Conservation (phyloP, 179 eudicot genomes). For the Silene noctiflora region DNA sequence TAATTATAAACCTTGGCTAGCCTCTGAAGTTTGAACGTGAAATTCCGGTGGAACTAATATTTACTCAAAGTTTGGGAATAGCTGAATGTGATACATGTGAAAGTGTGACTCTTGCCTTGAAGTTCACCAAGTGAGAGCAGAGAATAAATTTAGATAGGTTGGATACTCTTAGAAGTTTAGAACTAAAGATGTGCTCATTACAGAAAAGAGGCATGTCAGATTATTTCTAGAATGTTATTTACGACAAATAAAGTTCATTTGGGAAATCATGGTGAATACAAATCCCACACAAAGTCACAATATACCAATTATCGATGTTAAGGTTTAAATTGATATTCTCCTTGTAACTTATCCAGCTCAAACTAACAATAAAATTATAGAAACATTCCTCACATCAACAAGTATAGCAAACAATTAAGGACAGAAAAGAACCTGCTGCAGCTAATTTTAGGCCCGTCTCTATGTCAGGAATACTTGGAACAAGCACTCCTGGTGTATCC, state of each 20-base stretch:
- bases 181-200: background rate
- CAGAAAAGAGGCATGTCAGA: background rate
- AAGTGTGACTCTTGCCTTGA: background rate
- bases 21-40: background rate
- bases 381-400: background rate
- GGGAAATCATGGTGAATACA: background rate
- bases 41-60: background rate
- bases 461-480: slow-evolving; percentile 84
- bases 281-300: background rate
- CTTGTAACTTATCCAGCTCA: background rate
- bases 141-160: slow-evolving; percentile 1
- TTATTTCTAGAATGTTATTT: background rate
- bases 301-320: background rate
- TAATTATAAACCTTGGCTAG: too few species aligned
- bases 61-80: background rate
- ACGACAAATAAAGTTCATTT: background rate
- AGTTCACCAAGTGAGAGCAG: background rate
- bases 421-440: slow-evolving; percentile 54
- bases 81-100: background rate
- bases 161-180: background rate
- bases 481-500: slow-evolving; percentile 98
- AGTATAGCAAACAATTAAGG: slow-evolving; percentile 6
- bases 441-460: slow-evolving; percentile 95
- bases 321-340: background rate
- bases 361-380: background rate